Conservation (phyloP, 768 basidiomycete species). For the Leccinum obscurum region DNA sequence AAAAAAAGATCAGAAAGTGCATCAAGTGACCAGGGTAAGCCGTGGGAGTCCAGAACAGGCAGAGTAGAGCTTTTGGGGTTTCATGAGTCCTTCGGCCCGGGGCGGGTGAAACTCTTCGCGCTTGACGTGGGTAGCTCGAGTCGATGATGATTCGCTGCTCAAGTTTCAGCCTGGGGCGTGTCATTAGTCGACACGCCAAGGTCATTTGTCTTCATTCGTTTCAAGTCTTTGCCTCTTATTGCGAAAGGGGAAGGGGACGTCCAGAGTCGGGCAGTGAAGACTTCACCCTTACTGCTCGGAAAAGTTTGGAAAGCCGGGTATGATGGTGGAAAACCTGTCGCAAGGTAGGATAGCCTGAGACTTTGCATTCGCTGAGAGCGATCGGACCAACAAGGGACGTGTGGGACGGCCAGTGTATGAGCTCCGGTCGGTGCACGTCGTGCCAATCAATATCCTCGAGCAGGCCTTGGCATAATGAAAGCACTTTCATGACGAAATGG, state of each 20-base stretch:
- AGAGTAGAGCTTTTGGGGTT: conserved; percentile 16
- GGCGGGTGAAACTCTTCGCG: neutral
- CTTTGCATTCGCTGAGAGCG: neutral
- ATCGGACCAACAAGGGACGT: conserved; percentile 11
- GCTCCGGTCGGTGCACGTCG: conserved; percentile 6
- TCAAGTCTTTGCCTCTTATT: too few relatives aligned
- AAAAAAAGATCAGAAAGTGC: too few relatives aligned
- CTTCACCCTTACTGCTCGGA: neutral
- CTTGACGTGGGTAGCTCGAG: neutral
- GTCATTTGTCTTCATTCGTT: too few relatives aligned
- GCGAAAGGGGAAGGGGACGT: neutral
- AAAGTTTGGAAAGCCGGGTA: neutral
- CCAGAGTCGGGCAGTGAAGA: neutral
- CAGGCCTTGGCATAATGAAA: conserved; percentile 8
- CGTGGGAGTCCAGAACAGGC: neutral
- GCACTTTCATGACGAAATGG: conserved; percentile 22
- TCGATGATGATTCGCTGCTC: too few relatives aligned
- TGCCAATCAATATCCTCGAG: conserved; percentile 10
- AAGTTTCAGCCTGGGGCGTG: too few relatives aligned
- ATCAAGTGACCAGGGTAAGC: neutral
- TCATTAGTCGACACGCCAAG: too few relatives aligned
- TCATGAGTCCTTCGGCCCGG: neutral
- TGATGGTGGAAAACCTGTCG: neutral
- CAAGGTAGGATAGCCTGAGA: neutral
- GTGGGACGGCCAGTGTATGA: neutral